Base-by-base conservation (phyloP, 768 basidiomycete species). In the Leccinum longicurvipes region DNA sequence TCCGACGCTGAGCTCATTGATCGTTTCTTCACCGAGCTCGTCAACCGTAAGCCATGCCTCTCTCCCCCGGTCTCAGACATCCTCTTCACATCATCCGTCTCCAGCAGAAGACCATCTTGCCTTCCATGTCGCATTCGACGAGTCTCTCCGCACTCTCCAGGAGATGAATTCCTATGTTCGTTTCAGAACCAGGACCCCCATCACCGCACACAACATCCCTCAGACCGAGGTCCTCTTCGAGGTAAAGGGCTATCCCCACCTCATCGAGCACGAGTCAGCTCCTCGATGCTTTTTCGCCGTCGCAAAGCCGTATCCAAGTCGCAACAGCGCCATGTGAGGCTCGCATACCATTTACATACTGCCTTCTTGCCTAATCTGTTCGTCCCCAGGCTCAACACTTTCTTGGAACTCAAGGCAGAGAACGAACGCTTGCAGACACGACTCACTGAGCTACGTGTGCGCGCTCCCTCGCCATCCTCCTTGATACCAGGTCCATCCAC, bases 351-450 rank as follows among this genome's bases (percentile, higher is more conserved):
- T 32, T 51, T 2, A 32, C 24, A 10, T 0, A 15, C 17, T 44
- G 6, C 8, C 7, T 7, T 27, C 27, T 21, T 21, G 28, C n/a
- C 56, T 63, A 29, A 62, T 52, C 19, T 3, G 23, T 53, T 9
- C 15, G n/a, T 25, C 31, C 51, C 32, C 47, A 90, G 89, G 81
- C 72, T 89, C 28, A 82, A 86, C 59, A 83, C 84, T 1, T 82
- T 85, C 61, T 63, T 97, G 32, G 93, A 96, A 65, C 81, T 96
- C 49, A 94, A 93, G 70, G 76, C 87, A 54, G 92, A 95, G 73
- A 93, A 97, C 69, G 88, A 91, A 69, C 80, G 85, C 14, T 72
- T 97, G 41, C 79, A 87, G 60, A 81, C 82, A 56, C 83, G 85
- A 25, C 70, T 87, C 31, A 67, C 72, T 2, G 79, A 81, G 42